Evolutionary conservation across 257 asterid species (phyloP).

Genomic region (Gynochthodes officinalis): DNA sequence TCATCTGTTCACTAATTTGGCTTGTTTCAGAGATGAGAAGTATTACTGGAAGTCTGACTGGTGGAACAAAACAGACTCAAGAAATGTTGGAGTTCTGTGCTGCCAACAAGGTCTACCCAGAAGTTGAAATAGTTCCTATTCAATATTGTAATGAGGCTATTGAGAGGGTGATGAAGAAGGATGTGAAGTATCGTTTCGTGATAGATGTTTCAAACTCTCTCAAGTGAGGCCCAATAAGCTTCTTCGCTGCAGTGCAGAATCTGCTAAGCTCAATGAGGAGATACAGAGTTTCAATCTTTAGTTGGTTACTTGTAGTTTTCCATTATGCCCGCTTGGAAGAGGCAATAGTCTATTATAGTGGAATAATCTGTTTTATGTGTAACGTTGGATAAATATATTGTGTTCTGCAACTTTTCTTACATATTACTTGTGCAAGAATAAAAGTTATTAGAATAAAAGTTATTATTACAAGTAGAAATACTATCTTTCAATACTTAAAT

Average conservation of each 20-base stretch:
- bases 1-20: neutral
- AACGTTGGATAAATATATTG: too few relatives aligned
- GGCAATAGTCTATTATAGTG: too few relatives aligned
- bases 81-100: constrained; percentile 95
- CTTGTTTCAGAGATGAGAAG: constrained; percentile 48
- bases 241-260: neutral
- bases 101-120: constrained; percentile 74
- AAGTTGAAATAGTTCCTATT: constrained; percentile 63
- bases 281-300: neutral
- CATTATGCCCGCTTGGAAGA: too few relatives aligned
- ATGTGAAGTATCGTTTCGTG: constrained; percentile 85
- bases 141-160: constrained; percentile 72
- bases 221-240: constrained; percentile 21
- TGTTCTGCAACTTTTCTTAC: too few relatives aligned
- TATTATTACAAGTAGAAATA: too few relatives aligned
- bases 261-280: neutral
- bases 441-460: too few relatives aligned
- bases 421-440: too few relatives aligned
- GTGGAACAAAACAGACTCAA: constrained; percentile 75
- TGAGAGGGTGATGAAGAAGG: constrained; percentile 75
- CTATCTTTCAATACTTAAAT: too few relatives aligned
- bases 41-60: constrained; percentile 66
- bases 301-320: neutral
- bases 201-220: constrained; percentile 76
- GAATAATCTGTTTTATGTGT: too few relatives aligned